Base-by-base conservation (phyloP, 345 rosid genomes). In the Carallia brachiata region DNA sequence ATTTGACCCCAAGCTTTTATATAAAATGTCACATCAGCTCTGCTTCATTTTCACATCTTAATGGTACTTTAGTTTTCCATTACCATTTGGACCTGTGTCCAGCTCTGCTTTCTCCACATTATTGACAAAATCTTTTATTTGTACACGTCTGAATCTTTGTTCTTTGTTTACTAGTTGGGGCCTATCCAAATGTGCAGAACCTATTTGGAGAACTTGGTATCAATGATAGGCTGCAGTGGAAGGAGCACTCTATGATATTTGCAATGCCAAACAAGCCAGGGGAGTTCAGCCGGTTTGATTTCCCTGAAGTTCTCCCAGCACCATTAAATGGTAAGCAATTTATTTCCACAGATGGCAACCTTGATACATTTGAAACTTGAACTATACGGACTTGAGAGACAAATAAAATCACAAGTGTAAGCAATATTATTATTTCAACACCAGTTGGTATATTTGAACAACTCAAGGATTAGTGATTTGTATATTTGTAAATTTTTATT, bases 211-310 rank as follows among this genome's bases (percentile, higher is more conserved):
- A 94, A 83, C 97, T 94, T 72, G 96, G 93, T 61, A 91, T 94
- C 61, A 78, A 86, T 58, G 97, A 94, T 70, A 85, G 95, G 73
- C 78, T 94, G 82, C 96, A 94, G 72, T 91, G 97, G 98, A 91
- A 94, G 79, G 97, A 94, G 74, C 98, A 94, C 69, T 94, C 96
- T 65, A 94, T 94, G 98, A 94, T 94, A 62, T 94, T 94, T 73
- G 97, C 98, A 36, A 91, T 94, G 95, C 97, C 97, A 75, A 89
- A 86, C 80, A 90, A 88, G 79, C 97, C 97, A 31, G 96, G 97
- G 63, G 97, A 94, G 71, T 94, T 90, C 72, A 94, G 95, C 78
- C 84, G 92, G 79, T 94, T 94, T 87, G 98, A 94, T 82, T 94
- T 94, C 79, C 86, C 88, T 64, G 97, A 94, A 73, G 87, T 68